phyloP scores from a whole-genome alignment of 108 stramenopile genomes.

The Nannochloropsis oceanica region DNA sequence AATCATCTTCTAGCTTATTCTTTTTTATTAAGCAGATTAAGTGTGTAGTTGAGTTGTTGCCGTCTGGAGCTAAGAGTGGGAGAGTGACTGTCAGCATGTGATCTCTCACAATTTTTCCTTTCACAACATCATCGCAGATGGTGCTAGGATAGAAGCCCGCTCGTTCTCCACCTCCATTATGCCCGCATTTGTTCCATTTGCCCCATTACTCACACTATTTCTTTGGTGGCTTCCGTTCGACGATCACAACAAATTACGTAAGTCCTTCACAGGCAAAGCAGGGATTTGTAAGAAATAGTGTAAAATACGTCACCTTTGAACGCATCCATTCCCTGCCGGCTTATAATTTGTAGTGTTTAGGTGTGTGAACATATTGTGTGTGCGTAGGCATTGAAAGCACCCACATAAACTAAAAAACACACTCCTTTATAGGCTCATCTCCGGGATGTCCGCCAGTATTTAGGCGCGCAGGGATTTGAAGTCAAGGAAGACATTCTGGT shows the following conservation, averaged over 20 bases:
- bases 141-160: background rate
- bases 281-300: too few relatives aligned
- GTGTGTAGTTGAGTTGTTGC: too few relatives aligned
- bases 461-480: background rate
- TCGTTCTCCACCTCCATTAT: background rate
- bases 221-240: background rate
- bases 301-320: too few relatives aligned
- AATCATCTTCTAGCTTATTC: too few relatives aligned
- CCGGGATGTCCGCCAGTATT: background rate
- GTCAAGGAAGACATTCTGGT: background rate
- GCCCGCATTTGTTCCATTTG: background rate
- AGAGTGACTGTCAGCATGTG: too few relatives aligned
- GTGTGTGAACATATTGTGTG: too few relatives aligned
- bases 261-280: background rate
- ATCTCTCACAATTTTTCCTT: too few relatives aligned
- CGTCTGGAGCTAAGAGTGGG: too few relatives aligned
- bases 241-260: background rate
- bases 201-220: background rate
- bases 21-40: too few relatives aligned
- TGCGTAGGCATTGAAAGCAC: too few relatives aligned
- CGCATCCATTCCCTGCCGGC: background rate
- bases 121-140: background rate
- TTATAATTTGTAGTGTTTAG: background rate
- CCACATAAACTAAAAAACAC: too few relatives aligned
- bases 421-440: background rate